Evolutionary conservation across 495 filamentous ascomycete genomes (phyloP), one percentile per base, ranked within the genome.

Genomic region (Pseudomonodictys pantanalensis): DNA sequence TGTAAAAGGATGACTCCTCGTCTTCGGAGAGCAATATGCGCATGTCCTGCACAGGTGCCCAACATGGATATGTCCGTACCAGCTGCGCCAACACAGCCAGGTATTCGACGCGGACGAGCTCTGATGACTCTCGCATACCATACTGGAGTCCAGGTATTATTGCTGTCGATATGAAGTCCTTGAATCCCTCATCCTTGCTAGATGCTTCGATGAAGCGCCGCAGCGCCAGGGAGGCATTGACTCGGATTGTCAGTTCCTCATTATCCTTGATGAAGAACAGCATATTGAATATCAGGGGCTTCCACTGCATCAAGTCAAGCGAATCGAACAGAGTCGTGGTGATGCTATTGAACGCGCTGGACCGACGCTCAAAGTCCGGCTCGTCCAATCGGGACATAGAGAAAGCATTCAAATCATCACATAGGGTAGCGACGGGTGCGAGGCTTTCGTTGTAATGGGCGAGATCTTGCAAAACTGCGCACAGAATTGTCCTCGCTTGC

Each of bases 1-100:
- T 87, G 75, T 97, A 97, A 75, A 97, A 96, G 7, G 87, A 93
- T 2, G 91, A 87, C 67, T 97, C 90, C 35, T 95, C 84, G 42
- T 96, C 92, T 49, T 87, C 83, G 10, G 86, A 83, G 29, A 92
- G 81, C 22, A 98, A 79, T 0, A 77, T 76, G 47, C 81, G 77
- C 77, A 97, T 82, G 68, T 96, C 95, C 29, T 79, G 76, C 38
- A 96, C 81, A 41, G 83, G 78, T 4, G 79, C 62, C 82, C 88
- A 89, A 10, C 77, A 65, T 2, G 87, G 80, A 62, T 92, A 85
- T 38, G 81, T 72, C 55, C 85, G 83, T 53, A 96, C 79, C 6
- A 97, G 74, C 70, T 86, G 85, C 24, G 88, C 89, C 64, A 96
- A 80, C 0, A 92, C 81, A 52, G 78, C 77, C 3, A 97, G 71